A percentile compares a stretch with the other conserved stretches of the same genome.
Conservation (phyloP, 768 basidiomycete species). For the Lactarius hatsudake region DNA sequence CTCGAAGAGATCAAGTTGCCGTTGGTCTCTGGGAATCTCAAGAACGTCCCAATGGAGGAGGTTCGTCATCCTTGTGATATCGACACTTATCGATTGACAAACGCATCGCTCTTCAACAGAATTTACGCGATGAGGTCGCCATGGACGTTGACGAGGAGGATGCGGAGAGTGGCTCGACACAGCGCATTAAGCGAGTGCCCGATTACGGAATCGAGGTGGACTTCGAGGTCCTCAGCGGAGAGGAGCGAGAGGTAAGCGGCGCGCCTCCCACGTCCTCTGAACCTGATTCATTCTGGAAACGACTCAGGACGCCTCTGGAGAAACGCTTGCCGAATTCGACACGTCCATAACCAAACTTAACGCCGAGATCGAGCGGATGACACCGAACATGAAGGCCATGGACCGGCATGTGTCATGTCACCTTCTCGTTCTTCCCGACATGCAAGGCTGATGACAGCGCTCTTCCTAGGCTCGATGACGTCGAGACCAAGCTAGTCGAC, state of each 20-base stretch:
- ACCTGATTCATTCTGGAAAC: not conserved
- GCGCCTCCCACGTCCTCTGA: not conserved
- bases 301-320: conserved; percentile 55
- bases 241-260: conserved; percentile 60
- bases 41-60: conserved; percentile 94
- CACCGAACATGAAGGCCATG: conserved; percentile 95
- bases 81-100: not conserved
- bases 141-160: conserved; percentile 95
- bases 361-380: conserved; percentile 87
- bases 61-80: conserved; percentile 40
- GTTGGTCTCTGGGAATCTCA: conserved; percentile 68
- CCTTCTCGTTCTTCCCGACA: not conserved
- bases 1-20: conserved; percentile 90
- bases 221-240: conserved; percentile 70
- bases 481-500: conserved; percentile 78
- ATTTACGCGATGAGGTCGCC: conserved; percentile 76
- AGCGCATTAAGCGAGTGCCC: conserved; percentile 64
- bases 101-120: conserved; percentile 40
- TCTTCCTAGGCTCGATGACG: conserved; percentile 69
- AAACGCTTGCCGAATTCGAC: conserved; percentile 70
- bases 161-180: conserved; percentile 51
- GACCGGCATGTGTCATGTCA: conserved; percentile 57
- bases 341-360: conserved; percentile 65
- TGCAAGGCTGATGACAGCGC: not conserved
- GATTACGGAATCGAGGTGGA: conserved; percentile 91